phyloP scores from a whole-genome alignment of 306 rosid genomes.

The Citrullus colocynthis region DNA sequence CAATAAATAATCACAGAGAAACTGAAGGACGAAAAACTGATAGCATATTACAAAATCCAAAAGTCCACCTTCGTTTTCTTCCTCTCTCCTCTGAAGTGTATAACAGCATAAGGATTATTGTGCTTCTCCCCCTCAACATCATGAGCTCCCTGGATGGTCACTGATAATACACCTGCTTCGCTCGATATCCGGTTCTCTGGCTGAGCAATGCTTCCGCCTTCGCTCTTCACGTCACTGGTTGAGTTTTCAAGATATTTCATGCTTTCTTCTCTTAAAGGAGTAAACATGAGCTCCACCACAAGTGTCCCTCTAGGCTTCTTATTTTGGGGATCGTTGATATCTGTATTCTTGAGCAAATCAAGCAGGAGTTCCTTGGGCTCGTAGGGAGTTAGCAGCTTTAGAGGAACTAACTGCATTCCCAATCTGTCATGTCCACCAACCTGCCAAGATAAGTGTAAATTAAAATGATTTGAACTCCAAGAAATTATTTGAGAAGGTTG shows the following conservation, averaged over 20 bases:
- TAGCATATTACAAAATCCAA: background rate
- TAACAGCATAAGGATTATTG: constrained; percentile 62
- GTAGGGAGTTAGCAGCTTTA: constrained; percentile 45
- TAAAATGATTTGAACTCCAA: background rate
- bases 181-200: constrained; percentile 21
- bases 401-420: constrained; percentile 83
- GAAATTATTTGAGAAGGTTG: background rate
- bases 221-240: constrained; percentile 21
- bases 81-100: constrained; percentile 64
- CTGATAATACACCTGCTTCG: constrained; percentile 72
- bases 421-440: constrained; percentile 74
- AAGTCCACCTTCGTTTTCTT: constrained; percentile 58
- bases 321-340: constrained; percentile 39
- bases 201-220: constrained; percentile 19
- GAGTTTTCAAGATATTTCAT: constrained; percentile 21
- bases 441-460: constrained; percentile 14
- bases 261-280: constrained; percentile 69
- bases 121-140: constrained; percentile 75
- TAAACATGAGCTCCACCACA: constrained; percentile 56
- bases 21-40: background rate
- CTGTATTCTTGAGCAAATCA: constrained; percentile 67
- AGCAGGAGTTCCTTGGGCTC: constrained; percentile 49
- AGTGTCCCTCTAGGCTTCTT: constrained; percentile 61
- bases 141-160: constrained; percentile 52
- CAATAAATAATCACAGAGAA: background rate